A percentile compares a stretch with the other conserved stretches of the same genome.
phyloP scores from a whole-genome alignment of 352 stramenopile species.

The Globisporangium splendens region DNA sequence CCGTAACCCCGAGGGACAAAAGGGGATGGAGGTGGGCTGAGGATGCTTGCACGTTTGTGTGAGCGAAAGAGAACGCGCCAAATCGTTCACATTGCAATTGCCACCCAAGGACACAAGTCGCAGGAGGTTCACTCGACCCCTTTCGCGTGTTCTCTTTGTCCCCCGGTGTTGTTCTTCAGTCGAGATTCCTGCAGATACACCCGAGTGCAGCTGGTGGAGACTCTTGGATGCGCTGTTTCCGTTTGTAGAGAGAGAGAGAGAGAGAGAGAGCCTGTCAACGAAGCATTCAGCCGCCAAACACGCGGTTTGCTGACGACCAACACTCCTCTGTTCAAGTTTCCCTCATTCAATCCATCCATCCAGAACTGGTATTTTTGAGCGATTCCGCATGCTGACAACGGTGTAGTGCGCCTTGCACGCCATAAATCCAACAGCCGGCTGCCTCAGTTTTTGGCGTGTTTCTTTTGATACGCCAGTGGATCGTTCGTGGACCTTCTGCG shows the following conservation, averaged over 20 bases:
- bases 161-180: too few relatives aligned
- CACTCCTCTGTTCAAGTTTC: neutral
- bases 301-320: neutral
- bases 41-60: neutral
- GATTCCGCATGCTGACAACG: neutral
- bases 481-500: neutral
- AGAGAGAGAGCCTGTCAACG: neutral
- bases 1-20: conserved; percentile 1
- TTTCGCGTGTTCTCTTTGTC: too few relatives aligned
- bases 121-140: too few relatives aligned
- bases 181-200: too few relatives aligned
- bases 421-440: neutral
- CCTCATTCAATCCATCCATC: neutral
- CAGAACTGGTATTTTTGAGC: neutral
- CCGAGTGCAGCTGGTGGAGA: too few relatives aligned
- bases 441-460: conserved; percentile 1
- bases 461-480: neutral
- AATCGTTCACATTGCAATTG: neutral
- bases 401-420: neutral
- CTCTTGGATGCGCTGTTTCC: neutral
- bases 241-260: neutral
- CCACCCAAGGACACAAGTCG: too few relatives aligned
- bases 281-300: neutral
- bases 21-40: neutral
- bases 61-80: neutral